A percentile compares a stretch with the other conserved stretches of the same genome.
Evolutionary conservation across 192 early-diverging fungal genomes (phyloP).

Genomic region (Umbelopsis isabellina): DNA sequence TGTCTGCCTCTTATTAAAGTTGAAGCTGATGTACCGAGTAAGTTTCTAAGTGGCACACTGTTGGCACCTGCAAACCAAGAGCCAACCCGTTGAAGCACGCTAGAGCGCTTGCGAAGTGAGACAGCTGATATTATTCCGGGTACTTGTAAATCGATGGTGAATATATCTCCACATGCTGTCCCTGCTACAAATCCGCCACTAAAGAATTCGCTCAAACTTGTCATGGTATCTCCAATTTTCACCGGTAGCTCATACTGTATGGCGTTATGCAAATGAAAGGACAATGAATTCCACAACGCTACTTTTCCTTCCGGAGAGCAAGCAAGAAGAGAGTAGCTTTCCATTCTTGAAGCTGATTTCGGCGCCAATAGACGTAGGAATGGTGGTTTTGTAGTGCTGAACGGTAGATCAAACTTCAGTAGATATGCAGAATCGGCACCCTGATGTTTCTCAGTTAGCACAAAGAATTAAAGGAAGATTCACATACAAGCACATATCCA

Average conservation of each 20-base stretch:
- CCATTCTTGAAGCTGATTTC: slow-evolving; percentile 3
- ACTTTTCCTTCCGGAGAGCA: slow-evolving; percentile 10
- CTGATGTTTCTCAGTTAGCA: neutral
- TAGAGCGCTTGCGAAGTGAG: slow-evolving; percentile 1
- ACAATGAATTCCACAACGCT: slow-evolving; percentile 3
- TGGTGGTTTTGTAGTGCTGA: neutral
- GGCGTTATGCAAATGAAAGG: neutral
- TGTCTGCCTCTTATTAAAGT: neutral
- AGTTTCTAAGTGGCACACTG: neutral
- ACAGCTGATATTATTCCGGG: neutral
- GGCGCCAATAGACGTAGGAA: neutral
- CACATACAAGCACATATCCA: neutral
- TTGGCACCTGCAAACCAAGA: slow-evolving; percentile 1
- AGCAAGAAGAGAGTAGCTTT: neutral
- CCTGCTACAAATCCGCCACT: slow-evolving; percentile 1
- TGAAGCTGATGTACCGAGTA: neutral
- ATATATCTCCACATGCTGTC: neutral
- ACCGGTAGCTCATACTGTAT: neutral
- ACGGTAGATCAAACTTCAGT: neutral
- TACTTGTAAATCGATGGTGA: neutral
- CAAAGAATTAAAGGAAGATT: neutral
- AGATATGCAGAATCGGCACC: neutral
- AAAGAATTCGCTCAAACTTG: neutral
- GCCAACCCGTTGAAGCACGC: slow-evolving; percentile 2
- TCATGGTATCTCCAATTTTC: slow-evolving; percentile 1